These are phyloP conservation scores for Sclerotiophoma versabilis DNA, from an alignment of 2,329 filamentous ascomycete genomes.

Conservation along the genomic window DNA sequence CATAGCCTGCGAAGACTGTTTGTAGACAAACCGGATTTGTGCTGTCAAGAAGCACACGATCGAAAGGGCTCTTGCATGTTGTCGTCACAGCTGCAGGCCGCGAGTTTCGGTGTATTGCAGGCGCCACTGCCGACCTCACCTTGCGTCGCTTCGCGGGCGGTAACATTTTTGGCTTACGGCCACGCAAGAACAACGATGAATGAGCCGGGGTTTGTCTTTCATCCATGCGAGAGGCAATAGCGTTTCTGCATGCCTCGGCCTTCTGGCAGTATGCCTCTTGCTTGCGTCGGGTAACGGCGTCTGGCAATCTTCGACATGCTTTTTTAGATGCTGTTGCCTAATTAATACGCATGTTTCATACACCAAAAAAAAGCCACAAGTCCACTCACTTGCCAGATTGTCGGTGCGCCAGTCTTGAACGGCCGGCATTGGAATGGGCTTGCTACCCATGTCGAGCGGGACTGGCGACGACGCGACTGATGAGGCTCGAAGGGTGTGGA, in stretches of 20 bases:
- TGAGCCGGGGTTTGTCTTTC: neutral
- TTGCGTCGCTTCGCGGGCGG: neutral
- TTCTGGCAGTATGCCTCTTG: conserved; percentile 7
- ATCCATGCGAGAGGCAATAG: too few relatives aligned
- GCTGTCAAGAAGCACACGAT: too few relatives aligned
- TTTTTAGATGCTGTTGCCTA: neutral
- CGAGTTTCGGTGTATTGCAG: neutral
- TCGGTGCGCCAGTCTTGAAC: conserved; percentile 26
- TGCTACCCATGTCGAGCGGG: neutral
- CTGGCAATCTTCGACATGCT: neutral
- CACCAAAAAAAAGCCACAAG: neutral
- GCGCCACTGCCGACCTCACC: neutral
- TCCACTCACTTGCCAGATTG: neutral
- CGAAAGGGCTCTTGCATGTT: neutral
- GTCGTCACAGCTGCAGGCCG: too few relatives aligned
- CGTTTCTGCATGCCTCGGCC: conserved; percentile 4
- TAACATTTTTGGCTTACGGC: neutral
- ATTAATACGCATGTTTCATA: neutral
- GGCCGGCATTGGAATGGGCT: neutral
- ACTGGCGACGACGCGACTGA: neutral
- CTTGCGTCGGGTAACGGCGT: neutral
- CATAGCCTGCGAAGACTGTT: too few relatives aligned
- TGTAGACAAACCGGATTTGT: too few relatives aligned
- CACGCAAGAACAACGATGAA: neutral
- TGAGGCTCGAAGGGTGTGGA: neutral